Evolutionary conservation across 257 asterid species (phyloP).

Genomic region (Gentiana straminea): DNA sequence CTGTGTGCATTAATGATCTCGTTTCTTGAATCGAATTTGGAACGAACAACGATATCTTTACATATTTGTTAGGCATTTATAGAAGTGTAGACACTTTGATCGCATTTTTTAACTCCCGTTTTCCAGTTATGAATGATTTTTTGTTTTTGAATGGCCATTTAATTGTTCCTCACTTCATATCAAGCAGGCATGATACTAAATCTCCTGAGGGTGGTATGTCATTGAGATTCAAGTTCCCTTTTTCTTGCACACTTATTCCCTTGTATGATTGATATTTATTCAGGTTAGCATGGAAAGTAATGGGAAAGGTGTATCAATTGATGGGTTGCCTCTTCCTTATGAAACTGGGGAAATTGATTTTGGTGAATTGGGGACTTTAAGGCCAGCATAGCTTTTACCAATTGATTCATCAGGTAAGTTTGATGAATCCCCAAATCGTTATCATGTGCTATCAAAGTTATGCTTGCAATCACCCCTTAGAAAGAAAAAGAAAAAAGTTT

Average conservation of each 20-base stretch:
- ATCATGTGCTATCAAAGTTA: no score
- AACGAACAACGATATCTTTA: no score
- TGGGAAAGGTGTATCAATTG: conserved; percentile 95
- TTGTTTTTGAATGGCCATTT: no score
- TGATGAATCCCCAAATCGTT: no score
- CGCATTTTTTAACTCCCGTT: no score
- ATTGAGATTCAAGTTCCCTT: conserved; percentile 7
- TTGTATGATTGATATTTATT: conserved; percentile 7
- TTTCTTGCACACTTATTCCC: conserved; percentile 6
- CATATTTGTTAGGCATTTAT: no score
- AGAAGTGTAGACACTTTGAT: no score
- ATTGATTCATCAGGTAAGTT: conserved; percentile 98
- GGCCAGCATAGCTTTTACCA: conserved; percentile 99
- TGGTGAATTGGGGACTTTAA: conserved; percentile 98
- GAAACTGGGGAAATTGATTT: conserved; percentile 98
- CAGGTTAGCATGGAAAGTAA: conserved; percentile 99
- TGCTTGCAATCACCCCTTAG: no score
- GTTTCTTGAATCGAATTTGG: no score
- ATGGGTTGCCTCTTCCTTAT: conserved; percentile 87
- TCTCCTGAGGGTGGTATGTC: conserved; percentile 11
- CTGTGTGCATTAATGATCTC: no score
- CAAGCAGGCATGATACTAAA: conserved; percentile 69
- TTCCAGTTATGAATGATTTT: no score
- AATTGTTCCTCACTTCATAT: conserved; percentile 98
- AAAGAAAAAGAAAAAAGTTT: no score